Evolutionary conservation across 768 basidiomycete species (phyloP).

Genomic region (Amanita pallidorosea): DNA sequence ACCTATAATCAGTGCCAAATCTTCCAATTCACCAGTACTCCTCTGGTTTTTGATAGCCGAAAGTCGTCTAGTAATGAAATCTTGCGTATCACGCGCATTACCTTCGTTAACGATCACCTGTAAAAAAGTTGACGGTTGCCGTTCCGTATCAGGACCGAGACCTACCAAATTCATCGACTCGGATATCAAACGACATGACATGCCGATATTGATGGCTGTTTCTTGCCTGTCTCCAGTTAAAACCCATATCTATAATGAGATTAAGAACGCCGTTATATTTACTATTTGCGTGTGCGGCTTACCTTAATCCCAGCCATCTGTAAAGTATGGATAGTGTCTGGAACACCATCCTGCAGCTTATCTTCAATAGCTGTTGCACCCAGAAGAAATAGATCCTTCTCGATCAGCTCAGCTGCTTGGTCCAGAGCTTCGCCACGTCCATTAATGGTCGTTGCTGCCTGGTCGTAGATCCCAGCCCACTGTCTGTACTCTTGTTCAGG

Average conservation of each 20-base stretch:
- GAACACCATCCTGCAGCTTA: conserved; percentile 96
- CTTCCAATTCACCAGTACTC: conserved; percentile 85
- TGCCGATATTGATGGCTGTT: conserved; percentile 98
- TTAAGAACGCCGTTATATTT: background rate
- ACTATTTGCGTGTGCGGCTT: background rate
- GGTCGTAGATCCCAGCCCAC: conserved; percentile 82
- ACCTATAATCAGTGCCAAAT: conserved; percentile 93
- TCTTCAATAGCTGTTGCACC: conserved; percentile 99
- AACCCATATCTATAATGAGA: conserved; percentile 71
- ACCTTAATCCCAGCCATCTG: conserved; percentile 98
- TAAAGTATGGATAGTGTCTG: conserved; percentile 93
- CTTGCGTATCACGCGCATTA: conserved; percentile 66
- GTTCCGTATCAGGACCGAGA: background rate
- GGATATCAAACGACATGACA: conserved; percentile 93
- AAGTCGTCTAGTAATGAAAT: conserved; percentile 81
- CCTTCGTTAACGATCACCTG: conserved; percentile 95
- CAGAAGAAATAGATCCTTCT: conserved; percentile 84
- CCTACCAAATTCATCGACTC: conserved; percentile 96
- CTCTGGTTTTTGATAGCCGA: conserved; percentile 90
- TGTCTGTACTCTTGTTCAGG: conserved; percentile 82
- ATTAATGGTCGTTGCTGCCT: conserved; percentile 91
- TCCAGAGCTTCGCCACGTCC: conserved; percentile 94
- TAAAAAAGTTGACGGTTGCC: background rate
- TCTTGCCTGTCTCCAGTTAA: conserved; percentile 97
- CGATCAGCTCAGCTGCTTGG: conserved; percentile 89